Evolutionary conservation across 2,329 filamentous ascomycete species (phyloP).

Genomic region (Xylaria sp.): DNA sequence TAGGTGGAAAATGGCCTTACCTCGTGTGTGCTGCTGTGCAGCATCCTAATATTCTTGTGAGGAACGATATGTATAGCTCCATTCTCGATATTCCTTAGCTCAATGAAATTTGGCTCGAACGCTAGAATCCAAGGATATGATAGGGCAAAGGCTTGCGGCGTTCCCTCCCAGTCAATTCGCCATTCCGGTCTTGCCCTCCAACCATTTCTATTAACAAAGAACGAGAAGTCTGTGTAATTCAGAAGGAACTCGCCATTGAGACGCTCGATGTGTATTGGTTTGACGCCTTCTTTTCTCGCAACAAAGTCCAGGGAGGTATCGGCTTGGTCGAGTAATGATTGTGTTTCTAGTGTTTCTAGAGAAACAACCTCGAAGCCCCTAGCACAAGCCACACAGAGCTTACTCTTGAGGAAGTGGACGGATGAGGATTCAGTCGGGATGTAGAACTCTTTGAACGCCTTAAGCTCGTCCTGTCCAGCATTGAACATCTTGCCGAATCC

Average conservation of each 20-base stretch:
- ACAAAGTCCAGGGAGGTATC: slow-evolving; percentile 99
- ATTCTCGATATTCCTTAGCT: slow-evolving; percentile 94
- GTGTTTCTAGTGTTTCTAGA: slow-evolving; percentile 96
- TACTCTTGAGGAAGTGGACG: slow-evolving; percentile 96
- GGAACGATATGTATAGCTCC: slow-evolving; percentile 96
- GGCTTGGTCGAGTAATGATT: slow-evolving; percentile 95
- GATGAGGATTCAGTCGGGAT: slow-evolving; percentile 98
- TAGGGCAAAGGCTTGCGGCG: slow-evolving; percentile 89
- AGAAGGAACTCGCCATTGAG: slow-evolving; percentile 97
- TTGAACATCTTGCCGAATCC: slow-evolving; percentile 97
- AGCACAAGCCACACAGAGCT: slow-evolving; percentile 94
- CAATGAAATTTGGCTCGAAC: slow-evolving; percentile 97
- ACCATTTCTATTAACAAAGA: slow-evolving; percentile 98
- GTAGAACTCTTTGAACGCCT: slow-evolving; percentile 99
- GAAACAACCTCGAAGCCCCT: slow-evolving; percentile 97
- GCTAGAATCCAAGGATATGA: slow-evolving; percentile 97
- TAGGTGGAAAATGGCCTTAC: slow-evolving; percentile 62
- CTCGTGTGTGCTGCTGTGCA: slow-evolving; percentile 97
- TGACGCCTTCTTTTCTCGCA: slow-evolving; percentile 89
- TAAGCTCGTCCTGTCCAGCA: slow-evolving; percentile 90
- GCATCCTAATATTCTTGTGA: slow-evolving; percentile 95
- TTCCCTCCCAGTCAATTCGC: slow-evolving; percentile 98
- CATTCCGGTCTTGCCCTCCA: slow-evolving; percentile 97
- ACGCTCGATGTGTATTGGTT: slow-evolving; percentile 96
- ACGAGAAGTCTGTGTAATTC: slow-evolving; percentile 98